Evolutionary conservation across 345 rosid genomes (phyloP).

Genomic region (Carallia pectinifolia): DNA sequence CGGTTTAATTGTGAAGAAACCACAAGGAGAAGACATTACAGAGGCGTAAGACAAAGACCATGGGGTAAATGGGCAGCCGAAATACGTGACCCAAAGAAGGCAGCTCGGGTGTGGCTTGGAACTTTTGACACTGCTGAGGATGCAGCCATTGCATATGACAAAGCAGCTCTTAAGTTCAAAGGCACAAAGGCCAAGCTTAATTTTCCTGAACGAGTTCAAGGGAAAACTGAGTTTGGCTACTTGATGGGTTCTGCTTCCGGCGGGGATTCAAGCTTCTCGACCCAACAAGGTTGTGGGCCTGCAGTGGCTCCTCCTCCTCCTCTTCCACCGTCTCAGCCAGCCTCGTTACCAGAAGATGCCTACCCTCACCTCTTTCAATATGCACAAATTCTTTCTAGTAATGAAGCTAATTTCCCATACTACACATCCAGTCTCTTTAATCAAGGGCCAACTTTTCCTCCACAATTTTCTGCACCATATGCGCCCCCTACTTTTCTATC

Average conservation of each 20-base stretch:
- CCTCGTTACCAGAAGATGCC: conserved; percentile 26
- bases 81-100: conserved; percentile 32
- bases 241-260: conserved; percentile 14
- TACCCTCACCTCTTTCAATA: conserved; percentile 73
- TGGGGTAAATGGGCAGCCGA: conserved; percentile 38
- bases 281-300: conserved; percentile 17
- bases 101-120: conserved; percentile 33
- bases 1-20: conserved; percentile 38
- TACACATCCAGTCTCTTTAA: conserved; percentile 56
- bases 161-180: conserved; percentile 86
- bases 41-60: conserved; percentile 40
- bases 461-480: conserved; percentile 35
- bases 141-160: conserved; percentile 52
- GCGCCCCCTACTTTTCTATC: conserved; percentile 26
- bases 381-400: conserved; percentile 73
- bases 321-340: conserved; percentile 22
- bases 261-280: conserved; percentile 4
- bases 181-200: conserved; percentile 93
- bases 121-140: conserved; percentile 35
- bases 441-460: conserved; percentile 26
- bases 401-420: conserved; percentile 57
- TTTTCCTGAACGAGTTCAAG: conserved; percentile 82
- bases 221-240: conserved; percentile 31
- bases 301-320: neutral
- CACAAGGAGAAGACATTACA: conserved; percentile 64